Conservation (phyloP, 257 asterid genomes). For the Lycium ferocissimum region DNA sequence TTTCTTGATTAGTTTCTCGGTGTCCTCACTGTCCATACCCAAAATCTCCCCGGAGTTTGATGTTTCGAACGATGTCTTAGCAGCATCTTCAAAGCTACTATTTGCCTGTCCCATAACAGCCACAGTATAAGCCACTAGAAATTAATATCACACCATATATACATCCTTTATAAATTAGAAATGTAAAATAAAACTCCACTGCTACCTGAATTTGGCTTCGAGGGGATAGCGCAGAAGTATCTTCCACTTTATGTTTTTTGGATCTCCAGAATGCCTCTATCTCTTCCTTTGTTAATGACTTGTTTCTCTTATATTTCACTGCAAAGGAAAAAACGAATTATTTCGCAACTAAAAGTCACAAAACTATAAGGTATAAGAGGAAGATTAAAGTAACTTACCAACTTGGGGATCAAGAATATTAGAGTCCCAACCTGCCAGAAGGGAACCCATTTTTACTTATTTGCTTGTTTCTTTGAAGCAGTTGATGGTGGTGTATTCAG, state of each 20-base stretch:
- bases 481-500: neutral
- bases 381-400: constrained; percentile 47
- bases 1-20: constrained; percentile 52
- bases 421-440: constrained; percentile 93
- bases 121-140: neutral
- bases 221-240: constrained; percentile 41
- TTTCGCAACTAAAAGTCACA: neutral
- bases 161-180: neutral
- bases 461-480: neutral
- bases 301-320: constrained; percentile 65
- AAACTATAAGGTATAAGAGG: too few species aligned
- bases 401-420: constrained; percentile 48
- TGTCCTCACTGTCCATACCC: constrained; percentile 29
- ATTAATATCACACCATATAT: neutral
- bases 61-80: neutral
- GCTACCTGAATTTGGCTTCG: neutral
- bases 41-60: neutral
- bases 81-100: neutral
- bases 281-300: constrained; percentile 72
- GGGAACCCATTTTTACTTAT: constrained; percentile 73
- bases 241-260: constrained; percentile 63
- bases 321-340: neutral
- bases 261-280: constrained; percentile 76
- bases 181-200: neutral
- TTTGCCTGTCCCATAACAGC: neutral